Conservation (phyloP, 2,329 filamentous ascomycete species). For the Botrytis squamosa region DNA sequence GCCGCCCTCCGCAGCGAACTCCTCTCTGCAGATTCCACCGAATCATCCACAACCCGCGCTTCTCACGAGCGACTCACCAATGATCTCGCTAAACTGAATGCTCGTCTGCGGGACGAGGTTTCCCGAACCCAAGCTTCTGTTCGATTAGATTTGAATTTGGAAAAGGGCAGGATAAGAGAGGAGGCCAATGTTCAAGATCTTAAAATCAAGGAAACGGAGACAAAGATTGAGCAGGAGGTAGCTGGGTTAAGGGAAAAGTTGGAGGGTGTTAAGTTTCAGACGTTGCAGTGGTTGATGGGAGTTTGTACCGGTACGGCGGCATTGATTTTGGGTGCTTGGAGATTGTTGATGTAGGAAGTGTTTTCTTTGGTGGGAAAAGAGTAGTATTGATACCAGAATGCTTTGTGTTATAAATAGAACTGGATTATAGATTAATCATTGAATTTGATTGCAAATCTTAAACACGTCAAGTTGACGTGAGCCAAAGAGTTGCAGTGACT, state of each 20-base stretch:
- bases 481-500: not conserved
- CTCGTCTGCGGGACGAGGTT: slow-evolving; percentile 87
- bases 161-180: slow-evolving; percentile 94
- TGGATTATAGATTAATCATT: not conserved
- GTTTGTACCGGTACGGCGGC: slow-evolving; percentile 69
- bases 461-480: not conserved
- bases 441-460: not conserved
- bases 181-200: slow-evolving; percentile 96
- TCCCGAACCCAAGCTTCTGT: slow-evolving; percentile 91
- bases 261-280: slow-evolving; percentile 97
- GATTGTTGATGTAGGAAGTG: slow-evolving; percentile 59
- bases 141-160: slow-evolving; percentile 86
- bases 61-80: slow-evolving; percentile 92
- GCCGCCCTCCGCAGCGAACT: slow-evolving; percentile 95
- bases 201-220: slow-evolving; percentile 98
- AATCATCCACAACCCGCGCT: slow-evolving; percentile 81
- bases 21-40: slow-evolving; percentile 85
- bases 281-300: slow-evolving; percentile 96
- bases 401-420: slow-evolving; percentile 7
- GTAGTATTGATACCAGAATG: slow-evolving; percentile 3
- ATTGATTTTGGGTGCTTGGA: slow-evolving; percentile 67
- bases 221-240: slow-evolving; percentile 96
- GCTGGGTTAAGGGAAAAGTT: slow-evolving; percentile 86
- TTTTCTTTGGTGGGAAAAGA: not conserved
- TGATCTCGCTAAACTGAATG: slow-evolving; percentile 91